Base-by-base conservation (phyloP, 345 rosid genomes). In the Clarkia xantiana region DNA sequence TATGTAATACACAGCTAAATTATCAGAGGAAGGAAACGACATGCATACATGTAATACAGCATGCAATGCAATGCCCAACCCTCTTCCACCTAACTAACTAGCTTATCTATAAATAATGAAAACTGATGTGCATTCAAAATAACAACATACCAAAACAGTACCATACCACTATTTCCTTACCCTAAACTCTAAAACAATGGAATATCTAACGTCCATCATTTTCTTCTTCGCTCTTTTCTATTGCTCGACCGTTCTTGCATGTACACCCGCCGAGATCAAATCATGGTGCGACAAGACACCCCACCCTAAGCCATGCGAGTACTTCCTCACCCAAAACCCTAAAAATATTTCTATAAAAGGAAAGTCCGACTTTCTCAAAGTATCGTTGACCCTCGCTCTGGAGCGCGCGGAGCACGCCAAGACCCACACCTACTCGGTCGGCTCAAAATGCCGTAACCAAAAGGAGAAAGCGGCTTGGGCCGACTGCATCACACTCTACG, bases 251-350 rank as follows among this genome's bases (percentile, higher is more conserved):
- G 53, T 71, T 51, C 25, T 39, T 8, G 55, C 23, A 9, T 51
- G 36, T 16, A 36, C 58, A 45, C 47, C 68, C 14, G 12, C 19
- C 17, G 66, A 57, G 41, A 62, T 84, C 46, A 64, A 67, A 55
- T 69, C 60, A 54, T 84, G 87, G 90, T 87, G 96, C 67, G 51
- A 56, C 69, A 62, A 76, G 58, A 79, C 91, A 36, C 94, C 96
- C 38, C 44, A 84, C 57, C 82, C 86, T 11, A 64, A 79, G 9
- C 72, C 85, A 40, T 84, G 96, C 70, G 77, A 75, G 18, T 69
- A 73, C 62, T 71, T 69, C 65, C 61, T 69, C 9, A n/a, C 16
- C 25, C 73, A 46, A 45, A 62, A 62, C 20, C 51, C 61, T 52
- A 53, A 51, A 14, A 60, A 44, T 60, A 45, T 55, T 5, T 79